Conservation (phyloP, 441 rosid genomes). For the Populus hybrid region DNA sequence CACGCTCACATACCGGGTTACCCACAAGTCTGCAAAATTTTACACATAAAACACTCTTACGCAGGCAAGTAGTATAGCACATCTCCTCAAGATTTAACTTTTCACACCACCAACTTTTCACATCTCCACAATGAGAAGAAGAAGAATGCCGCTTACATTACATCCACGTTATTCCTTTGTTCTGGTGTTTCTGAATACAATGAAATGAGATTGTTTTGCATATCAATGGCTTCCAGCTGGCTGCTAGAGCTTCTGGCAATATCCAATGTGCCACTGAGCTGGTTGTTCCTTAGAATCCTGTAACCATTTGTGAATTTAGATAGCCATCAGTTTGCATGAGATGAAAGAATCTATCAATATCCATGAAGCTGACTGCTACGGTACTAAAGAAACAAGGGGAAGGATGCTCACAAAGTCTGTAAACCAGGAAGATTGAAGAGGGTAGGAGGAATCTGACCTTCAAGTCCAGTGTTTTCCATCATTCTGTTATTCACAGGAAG, state of each 20-base stretch:
- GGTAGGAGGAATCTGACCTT: slow-evolving; percentile 47
- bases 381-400: not conserved
- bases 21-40: slow-evolving; percentile 41
- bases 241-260: slow-evolving; percentile 37
- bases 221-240: slow-evolving; percentile 47
- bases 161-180: not conserved
- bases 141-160: slow-evolving; percentile 40
- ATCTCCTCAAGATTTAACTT: not conserved
- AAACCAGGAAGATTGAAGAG: slow-evolving; percentile 50
- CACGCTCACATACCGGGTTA: slow-evolving; percentile 55
- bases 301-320: not conserved
- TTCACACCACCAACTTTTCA: too few relatives aligned
- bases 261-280: slow-evolving; percentile 45
- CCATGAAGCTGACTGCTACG: not conserved
- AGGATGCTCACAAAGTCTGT: slow-evolving; percentile 56
- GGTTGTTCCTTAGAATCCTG: slow-evolving; percentile 49
- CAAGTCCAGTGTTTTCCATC: slow-evolving; percentile 53
- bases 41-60: not conserved
- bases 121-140: too few relatives aligned
- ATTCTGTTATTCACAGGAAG: slow-evolving; percentile 33
- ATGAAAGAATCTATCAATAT: not conserved
- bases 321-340: not conserved
- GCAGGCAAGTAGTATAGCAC: not conserved
- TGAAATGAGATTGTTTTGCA: slow-evolving; percentile 43
- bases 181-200: slow-evolving; percentile 18